phyloP scores from a whole-genome alignment of 2,329 filamentous ascomycete genomes.

The Biscogniauxia marginata region DNA sequence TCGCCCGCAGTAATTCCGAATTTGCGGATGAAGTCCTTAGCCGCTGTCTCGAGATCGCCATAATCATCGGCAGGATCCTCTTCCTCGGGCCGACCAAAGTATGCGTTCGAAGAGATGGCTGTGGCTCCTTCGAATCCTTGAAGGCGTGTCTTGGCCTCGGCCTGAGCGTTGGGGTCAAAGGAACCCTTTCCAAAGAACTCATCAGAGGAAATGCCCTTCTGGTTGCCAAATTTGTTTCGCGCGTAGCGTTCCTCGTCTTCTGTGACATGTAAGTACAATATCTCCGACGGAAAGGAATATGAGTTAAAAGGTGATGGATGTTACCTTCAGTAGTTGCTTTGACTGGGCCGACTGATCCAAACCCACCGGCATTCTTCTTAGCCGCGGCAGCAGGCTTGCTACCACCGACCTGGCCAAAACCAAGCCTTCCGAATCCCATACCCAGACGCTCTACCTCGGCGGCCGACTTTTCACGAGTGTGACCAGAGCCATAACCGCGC shows the following conservation, averaged over 20 bases:
- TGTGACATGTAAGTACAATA: constrained; percentile 33
- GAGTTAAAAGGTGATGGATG: constrained; percentile 13
- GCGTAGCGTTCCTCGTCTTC: constrained; percentile 81
- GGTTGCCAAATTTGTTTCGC: constrained; percentile 80
- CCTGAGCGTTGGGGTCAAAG: constrained; percentile 76
- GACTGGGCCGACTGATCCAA: constrained; percentile 78
- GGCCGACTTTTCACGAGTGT: constrained; percentile 60
- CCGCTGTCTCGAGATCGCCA: constrained; percentile 86
- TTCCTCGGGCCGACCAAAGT: constrained; percentile 92
- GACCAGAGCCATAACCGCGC: constrained; percentile 61
- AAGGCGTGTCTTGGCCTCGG: constrained; percentile 83
- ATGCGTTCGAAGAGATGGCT: constrained; percentile 92
- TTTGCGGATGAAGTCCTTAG: constrained; percentile 92
- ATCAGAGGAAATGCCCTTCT: constrained; percentile 96
- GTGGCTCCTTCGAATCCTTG: constrained; percentile 91
- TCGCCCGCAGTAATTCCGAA: constrained; percentile 96
- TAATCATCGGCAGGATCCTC: constrained; percentile 73
- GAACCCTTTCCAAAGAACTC: constrained; percentile 94
- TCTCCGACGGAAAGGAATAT: not conserved
- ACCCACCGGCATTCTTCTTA: constrained; percentile 78
- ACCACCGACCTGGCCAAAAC: constrained; percentile 81
- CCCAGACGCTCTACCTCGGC: constrained; percentile 86
- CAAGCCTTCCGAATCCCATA: constrained; percentile 81
- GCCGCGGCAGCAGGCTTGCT: constrained; percentile 55
- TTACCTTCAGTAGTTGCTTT: constrained; percentile 69